Evolutionary conservation across 192 early-diverging fungal genomes (phyloP).

Genomic region (Coemansia sp.): DNA sequence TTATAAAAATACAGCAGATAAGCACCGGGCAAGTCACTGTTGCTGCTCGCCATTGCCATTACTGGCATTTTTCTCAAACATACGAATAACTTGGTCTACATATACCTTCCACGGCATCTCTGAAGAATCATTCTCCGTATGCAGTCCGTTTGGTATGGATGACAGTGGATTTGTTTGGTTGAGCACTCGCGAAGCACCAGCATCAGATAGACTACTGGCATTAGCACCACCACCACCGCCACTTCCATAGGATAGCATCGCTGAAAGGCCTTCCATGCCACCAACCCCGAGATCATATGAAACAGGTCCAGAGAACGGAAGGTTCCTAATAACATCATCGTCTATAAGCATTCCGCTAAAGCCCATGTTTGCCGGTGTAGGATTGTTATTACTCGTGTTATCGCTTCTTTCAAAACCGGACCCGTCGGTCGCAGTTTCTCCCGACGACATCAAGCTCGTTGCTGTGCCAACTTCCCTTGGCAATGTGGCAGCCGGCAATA

Average conservation of each 20-base stretch:
- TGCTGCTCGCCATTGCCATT: background rate
- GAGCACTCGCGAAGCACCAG: background rate
- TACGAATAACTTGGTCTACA: slow-evolving; percentile 44
- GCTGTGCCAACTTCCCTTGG: background rate
- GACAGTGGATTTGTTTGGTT: background rate
- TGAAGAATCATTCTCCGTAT: background rate
- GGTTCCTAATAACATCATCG: slow-evolving; percentile 31
- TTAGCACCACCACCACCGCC: background rate
- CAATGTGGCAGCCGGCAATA: background rate
- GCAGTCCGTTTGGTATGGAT: background rate
- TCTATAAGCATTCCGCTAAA: slow-evolving; percentile 36
- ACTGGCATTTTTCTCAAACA: slow-evolving; percentile 19
- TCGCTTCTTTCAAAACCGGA: background rate
- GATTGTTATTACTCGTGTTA: background rate
- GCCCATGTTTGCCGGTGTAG: slow-evolving; percentile 17
- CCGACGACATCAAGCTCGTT: background rate
- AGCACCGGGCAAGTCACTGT: no score
- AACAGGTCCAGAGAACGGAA: slow-evolving; percentile 32
- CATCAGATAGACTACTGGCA: background rate
- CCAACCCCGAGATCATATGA: slow-evolving; percentile 26
- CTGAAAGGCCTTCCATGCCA: slow-evolving; percentile 4
- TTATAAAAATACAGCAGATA: no score
- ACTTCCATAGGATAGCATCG: background rate
- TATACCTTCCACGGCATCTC: slow-evolving; percentile 42
- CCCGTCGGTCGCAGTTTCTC: background rate